These are phyloP conservation scores for Clonostachys rosea DNA, from an alignment of 2,329 filamentous ascomycete species.

Conservation along the genomic window DNA sequence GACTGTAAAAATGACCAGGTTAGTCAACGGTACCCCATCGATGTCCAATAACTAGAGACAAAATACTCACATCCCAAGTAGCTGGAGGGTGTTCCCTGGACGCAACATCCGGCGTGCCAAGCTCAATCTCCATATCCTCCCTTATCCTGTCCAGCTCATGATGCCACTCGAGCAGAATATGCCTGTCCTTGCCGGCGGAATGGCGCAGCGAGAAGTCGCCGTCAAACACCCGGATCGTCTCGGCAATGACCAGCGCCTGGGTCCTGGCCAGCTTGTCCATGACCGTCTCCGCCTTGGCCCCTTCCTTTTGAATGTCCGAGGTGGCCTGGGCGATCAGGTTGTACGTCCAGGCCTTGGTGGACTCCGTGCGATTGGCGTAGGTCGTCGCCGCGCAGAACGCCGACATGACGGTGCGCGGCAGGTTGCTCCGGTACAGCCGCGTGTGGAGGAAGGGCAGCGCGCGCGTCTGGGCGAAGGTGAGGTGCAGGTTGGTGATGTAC, in stretches of 20 bases:
- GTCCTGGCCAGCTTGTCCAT: slow-evolving; percentile 34
- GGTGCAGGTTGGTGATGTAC: slow-evolving; percentile 22
- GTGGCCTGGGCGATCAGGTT: slow-evolving; percentile 30
- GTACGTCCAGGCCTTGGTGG: slow-evolving; percentile 31
- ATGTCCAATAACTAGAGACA: too few relatives aligned
- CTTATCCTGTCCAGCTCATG: slow-evolving; percentile 22
- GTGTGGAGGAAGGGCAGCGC: slow-evolving; percentile 35
- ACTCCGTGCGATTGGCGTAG: slow-evolving; percentile 26
- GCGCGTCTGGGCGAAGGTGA: slow-evolving; percentile 25
- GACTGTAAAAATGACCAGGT: slow-evolving; percentile 10
- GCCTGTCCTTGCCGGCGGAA: slow-evolving; percentile 31
- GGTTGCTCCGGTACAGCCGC: slow-evolving; percentile 29
- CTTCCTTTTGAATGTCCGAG: slow-evolving; percentile 26
- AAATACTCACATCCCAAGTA: slow-evolving; percentile 32
- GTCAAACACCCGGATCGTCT: slow-evolving; percentile 36
- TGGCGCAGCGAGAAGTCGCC: slow-evolving; percentile 32
- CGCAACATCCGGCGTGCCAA: slow-evolving; percentile 9
- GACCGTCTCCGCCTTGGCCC: slow-evolving; percentile 19
- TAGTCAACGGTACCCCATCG: too few relatives aligned
- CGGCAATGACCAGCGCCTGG: slow-evolving; percentile 34
- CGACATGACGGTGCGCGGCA: slow-evolving; percentile 31
- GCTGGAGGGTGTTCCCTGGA: slow-evolving; percentile 25
- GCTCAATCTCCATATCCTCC: slow-evolving; percentile 24
- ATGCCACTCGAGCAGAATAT: slow-evolving; percentile 27
- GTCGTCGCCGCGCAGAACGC: slow-evolving; percentile 32